Percentiles rank a stretch among this genome's conserved stretches.
Conservation (phyloP, 129 eudicot genomes). For the Mikania micrantha region DNA sequence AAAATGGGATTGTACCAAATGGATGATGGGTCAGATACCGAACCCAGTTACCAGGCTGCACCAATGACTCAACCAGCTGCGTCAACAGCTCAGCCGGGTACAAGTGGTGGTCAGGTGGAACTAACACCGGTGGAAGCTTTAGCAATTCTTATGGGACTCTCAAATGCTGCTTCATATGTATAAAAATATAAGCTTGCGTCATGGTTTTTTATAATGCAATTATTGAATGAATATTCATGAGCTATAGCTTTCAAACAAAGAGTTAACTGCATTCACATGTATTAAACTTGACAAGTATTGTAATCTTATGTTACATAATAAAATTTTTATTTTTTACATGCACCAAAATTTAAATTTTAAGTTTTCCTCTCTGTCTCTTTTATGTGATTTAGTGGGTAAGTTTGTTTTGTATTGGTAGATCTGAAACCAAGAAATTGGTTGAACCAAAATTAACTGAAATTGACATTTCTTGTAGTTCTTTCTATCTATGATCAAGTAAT, state of each 20-base stretch:
- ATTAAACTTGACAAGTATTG: not conserved
- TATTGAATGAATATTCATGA: not conserved
- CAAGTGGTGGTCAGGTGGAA: constrained; percentile 29
- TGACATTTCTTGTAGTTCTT: too few species aligned
- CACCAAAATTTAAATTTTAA: not conserved
- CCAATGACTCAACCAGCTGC: constrained; percentile 5
- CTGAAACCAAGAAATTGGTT: too few species aligned
- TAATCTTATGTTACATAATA: too few species aligned
- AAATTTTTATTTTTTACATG: too few species aligned
- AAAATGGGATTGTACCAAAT: constrained; percentile 44
- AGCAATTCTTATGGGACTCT: constrained; percentile 30
- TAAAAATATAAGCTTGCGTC: constrained; percentile 3
- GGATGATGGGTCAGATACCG: constrained; percentile 27
- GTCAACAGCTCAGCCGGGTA: constrained; percentile 9
- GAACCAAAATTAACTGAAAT: too few species aligned
- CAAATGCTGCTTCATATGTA: constrained; percentile 21
- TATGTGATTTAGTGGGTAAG: too few species aligned
- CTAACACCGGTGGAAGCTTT: constrained; percentile 30
- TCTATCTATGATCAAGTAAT: too few species aligned
- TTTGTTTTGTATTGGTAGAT: too few species aligned
- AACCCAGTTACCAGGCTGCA: constrained; percentile 6
- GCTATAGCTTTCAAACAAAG: not conserved
- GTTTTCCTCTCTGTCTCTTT: too few species aligned
- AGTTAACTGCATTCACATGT: not conserved
- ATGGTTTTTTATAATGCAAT: not conserved